Percentiles rank a stretch among this genome's conserved stretches.
These are phyloP conservation scores for Lepraria neglecta DNA, from an alignment of 495 filamentous ascomycete species.

Conservation along the genomic window DNA sequence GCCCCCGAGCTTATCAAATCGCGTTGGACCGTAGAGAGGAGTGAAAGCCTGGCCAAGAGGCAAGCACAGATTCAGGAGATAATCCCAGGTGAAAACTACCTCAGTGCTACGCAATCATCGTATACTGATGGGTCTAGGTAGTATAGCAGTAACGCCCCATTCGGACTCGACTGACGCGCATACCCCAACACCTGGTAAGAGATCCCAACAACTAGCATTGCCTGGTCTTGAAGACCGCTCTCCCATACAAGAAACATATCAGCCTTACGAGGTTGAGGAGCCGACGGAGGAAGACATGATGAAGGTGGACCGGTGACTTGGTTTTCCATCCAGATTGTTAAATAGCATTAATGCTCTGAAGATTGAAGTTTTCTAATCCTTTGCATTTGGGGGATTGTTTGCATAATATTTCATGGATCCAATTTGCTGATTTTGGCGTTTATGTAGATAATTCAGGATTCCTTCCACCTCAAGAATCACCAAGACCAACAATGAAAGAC, in stretches of 20 bases:
- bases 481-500: conserved; percentile 20
- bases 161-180: conserved; percentile 24
- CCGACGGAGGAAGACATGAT: conserved; percentile 28
- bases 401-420: neutral
- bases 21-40: conserved; percentile 59
- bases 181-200: conserved; percentile 26
- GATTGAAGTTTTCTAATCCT: neutral
- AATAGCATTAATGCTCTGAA: neutral
- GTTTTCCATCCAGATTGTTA: neutral
- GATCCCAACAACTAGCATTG: conserved; percentile 19
- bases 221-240: conserved; percentile 20
- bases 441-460: conserved; percentile 31
- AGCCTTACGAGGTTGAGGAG: conserved; percentile 32
- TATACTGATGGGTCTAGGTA: conserved; percentile 20
- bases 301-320: conserved; percentile 26
- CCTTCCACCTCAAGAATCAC: conserved; percentile 21
- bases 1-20: conserved; percentile 51
- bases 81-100: conserved; percentile 19
- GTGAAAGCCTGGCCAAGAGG: conserved; percentile 42
- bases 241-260: conserved; percentile 12
- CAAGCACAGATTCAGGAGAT: conserved; percentile 31
- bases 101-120: neutral
- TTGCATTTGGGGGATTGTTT: neutral
- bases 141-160: conserved; percentile 22
- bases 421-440: conserved; percentile 27